phyloP scores from a whole-genome alignment of 768 basidiomycete species.

The Tricholoma hemisulphureum region DNA sequence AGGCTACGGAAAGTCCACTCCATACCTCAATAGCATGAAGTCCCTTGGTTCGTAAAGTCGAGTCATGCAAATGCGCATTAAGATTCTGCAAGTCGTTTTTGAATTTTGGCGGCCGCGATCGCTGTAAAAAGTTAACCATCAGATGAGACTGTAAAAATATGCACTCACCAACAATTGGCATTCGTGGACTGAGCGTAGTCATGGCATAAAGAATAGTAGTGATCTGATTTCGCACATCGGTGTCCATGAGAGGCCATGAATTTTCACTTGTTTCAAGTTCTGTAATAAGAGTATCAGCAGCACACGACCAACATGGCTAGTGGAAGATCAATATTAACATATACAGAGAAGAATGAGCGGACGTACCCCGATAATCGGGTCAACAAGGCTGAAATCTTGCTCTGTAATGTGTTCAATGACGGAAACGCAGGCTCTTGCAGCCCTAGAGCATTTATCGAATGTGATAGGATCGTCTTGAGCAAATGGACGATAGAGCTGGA shows the following conservation, averaged over 20 bases:
- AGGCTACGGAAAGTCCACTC: neutral
- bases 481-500: constrained; percentile 64
- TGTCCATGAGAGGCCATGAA: constrained; percentile 61
- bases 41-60: neutral
- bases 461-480: constrained; percentile 57
- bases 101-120: constrained; percentile 39
- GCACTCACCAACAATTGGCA: constrained; percentile 54
- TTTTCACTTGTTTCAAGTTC: constrained; percentile 64
- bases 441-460: constrained; percentile 65
- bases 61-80: constrained; percentile 8
- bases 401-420: constrained; percentile 64
- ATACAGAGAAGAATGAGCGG: constrained; percentile 4
- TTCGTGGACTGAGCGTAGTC: constrained; percentile 56
- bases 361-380: constrained; percentile 75
- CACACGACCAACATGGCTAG: constrained; percentile 71
- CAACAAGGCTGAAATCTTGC: constrained; percentile 67
- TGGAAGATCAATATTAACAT: constrained; percentile 5
- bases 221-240: constrained; percentile 63
- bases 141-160: neutral
- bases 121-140: constrained; percentile 19
- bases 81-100: constrained; percentile 39
- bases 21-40: constrained; percentile 2
- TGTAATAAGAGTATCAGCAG: constrained; percentile 63
- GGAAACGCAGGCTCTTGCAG: constrained; percentile 58
- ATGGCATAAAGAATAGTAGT: constrained; percentile 61